Evolutionary conservation across 805 yeast species (phyloP), one percentile per base, ranked within the genome.

Genomic region (Candida silvatica): DNA sequence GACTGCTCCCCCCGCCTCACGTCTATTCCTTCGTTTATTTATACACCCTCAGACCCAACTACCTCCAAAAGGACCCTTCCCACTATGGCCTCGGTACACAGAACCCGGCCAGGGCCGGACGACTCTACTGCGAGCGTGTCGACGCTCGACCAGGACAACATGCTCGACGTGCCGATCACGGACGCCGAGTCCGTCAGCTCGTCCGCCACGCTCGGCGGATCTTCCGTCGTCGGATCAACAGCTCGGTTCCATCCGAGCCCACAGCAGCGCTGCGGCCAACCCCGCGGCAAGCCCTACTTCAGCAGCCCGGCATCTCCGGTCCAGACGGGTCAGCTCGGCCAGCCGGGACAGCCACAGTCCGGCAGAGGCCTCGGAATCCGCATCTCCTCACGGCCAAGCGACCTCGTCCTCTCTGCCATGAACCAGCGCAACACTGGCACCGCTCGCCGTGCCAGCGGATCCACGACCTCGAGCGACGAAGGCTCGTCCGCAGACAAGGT

Each of bases 381-480:
- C 8, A 30, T 42, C 18, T 33, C 34, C 20, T 33, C 40, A 18
- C 23, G 59, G 27, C 58, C 58, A 17, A 48, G 54, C 34, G 60
- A 54, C 32, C 15, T 32, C 9, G 28, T 32, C 16, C 22, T 32
- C 5, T 9, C 20, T 8, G 35, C 29, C 12, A n/a, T 32, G 29
- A 24, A 15, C n/a, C 35, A 24, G n/a, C 24, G 26, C 7, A 22
- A 14, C 31, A 16, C 26, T 15, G 22, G 12, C 32, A 17, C n/a
- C n/a, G n/a, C n/a, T n/a, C n/a, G n/a, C n/a, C n/a, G n/a, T n/a
- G n/a, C n/a, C n/a, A n/a, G n/a, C n/a, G n/a, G 32, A 20, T 29
- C 16, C 25, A 29, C 26, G 15, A 29, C 9, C 9, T 17, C 11
- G 23, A 12, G 28, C 28, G 16, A 26, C 11, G 14, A 16, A 6